phyloP scores from a whole-genome alignment of 2,329 filamentous ascomycete genomes.

The Diaporthe helianthi region DNA sequence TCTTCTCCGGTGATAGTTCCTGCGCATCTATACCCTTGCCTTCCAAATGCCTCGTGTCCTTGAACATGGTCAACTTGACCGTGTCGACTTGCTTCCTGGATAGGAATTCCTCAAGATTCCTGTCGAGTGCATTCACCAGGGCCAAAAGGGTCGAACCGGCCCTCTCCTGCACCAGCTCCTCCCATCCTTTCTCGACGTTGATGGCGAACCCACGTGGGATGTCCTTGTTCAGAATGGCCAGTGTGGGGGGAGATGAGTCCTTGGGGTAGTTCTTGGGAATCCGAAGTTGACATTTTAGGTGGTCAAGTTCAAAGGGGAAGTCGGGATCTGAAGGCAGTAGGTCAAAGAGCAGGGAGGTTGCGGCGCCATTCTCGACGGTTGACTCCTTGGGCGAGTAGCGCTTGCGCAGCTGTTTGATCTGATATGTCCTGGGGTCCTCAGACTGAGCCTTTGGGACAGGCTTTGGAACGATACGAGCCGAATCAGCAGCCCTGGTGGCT shows the following conservation, averaged over 20 bases:
- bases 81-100: constrained; percentile 75
- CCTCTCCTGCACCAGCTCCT: constrained; percentile 64
- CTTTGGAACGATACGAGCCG: constrained; percentile 64
- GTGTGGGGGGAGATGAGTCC: constrained; percentile 23
- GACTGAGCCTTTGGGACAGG: constrained; percentile 70
- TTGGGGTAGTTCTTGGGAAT: constrained; percentile 71
- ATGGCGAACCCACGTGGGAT: constrained; percentile 73
- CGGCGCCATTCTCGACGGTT: constrained; percentile 50
- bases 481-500: constrained; percentile 52
- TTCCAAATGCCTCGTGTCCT: constrained; percentile 60
- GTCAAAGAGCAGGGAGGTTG: constrained; percentile 67
- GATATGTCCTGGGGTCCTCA: constrained; percentile 75
- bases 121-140: constrained; percentile 74
- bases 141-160: constrained; percentile 66
- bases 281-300: constrained; percentile 70
- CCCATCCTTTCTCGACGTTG: constrained; percentile 80
- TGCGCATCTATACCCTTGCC: constrained; percentile 27
- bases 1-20: neutral
- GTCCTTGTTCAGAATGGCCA: constrained; percentile 36
- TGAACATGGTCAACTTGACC: constrained; percentile 70
- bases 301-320: constrained; percentile 78
- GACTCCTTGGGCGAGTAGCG: constrained; percentile 64
- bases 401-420: constrained; percentile 74
- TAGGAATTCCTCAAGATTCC: constrained; percentile 72
- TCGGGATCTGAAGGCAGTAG: constrained; percentile 80